Evolutionary conservation across 2,329 filamentous ascomycete species (phyloP).

Genomic region (Neurospora sp.): DNA sequence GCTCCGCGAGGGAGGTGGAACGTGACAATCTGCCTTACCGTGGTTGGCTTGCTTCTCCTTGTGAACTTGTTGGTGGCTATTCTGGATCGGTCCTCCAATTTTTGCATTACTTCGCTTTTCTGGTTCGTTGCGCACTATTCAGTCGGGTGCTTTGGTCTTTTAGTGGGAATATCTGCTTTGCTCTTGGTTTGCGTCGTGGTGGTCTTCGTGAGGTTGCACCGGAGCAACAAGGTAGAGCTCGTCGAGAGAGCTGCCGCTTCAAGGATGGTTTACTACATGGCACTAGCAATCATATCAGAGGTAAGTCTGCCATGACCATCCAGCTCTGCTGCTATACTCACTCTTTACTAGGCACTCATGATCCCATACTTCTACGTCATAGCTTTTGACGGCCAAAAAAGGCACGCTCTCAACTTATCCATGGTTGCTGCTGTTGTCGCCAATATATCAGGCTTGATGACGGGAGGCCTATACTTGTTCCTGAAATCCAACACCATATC

Average conservation of each 20-base stretch:
- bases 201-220: constrained; percentile 48
- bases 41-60: constrained; percentile 41
- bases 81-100: constrained; percentile 42
- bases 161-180: constrained; percentile 39
- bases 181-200: constrained; percentile 40
- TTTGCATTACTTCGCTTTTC: constrained; percentile 58
- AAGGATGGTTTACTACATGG: constrained; percentile 59
- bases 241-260: constrained; percentile 54
- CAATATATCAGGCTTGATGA: constrained; percentile 56
- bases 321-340: constrained; percentile 1
- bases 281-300: constrained; percentile 44
- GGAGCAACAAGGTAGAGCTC: constrained; percentile 42
- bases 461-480: constrained; percentile 56
- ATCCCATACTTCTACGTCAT: constrained; percentile 55
- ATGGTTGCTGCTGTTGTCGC: constrained; percentile 57
- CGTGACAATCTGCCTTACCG: constrained; percentile 43
- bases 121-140: constrained; percentile 56
- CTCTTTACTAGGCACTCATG: constrained; percentile 37
- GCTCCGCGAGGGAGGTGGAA: constrained; percentile 49
- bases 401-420: constrained; percentile 37
- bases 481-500: constrained; percentile 52
- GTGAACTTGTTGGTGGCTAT: constrained; percentile 49
- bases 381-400: constrained; percentile 31
- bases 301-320: constrained; percentile 29
- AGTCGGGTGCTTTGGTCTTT: constrained; percentile 43